phyloP scores from a whole-genome alignment of 768 basidiomycete species.

The Saitozyma podzolica region DNA sequence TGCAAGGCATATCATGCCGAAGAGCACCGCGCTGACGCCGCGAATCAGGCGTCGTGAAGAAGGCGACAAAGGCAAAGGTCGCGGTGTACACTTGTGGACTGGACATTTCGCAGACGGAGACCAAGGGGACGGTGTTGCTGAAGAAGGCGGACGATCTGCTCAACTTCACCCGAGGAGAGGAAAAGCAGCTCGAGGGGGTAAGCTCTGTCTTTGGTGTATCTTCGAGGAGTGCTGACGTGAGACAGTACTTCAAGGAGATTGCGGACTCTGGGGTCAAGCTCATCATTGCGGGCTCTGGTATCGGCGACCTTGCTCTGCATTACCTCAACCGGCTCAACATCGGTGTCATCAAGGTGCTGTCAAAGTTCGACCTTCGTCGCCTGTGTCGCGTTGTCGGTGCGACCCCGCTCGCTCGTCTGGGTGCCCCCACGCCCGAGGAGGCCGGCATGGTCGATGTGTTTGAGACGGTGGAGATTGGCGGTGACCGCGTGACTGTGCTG shows the following conservation, averaged over 20 bases:
- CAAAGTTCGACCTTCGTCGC: conserved; percentile 94
- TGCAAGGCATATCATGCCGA: neutral
- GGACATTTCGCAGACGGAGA: conserved; percentile 95
- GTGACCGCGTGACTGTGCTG: conserved; percentile 95
- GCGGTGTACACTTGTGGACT: conserved; percentile 91
- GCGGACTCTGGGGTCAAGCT: conserved; percentile 92
- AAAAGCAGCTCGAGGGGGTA: conserved; percentile 89
- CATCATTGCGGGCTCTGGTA: conserved; percentile 85
- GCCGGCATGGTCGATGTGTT: conserved; percentile 90
- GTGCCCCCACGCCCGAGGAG: conserved; percentile 94
- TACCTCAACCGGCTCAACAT: conserved; percentile 92
- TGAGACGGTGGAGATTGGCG: conserved; percentile 93
- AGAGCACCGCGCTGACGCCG: no score
- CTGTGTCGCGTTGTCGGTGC: conserved; percentile 94
- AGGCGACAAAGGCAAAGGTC: conserved; percentile 81
- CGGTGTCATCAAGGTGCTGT: conserved; percentile 93
- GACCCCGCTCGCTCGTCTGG: conserved; percentile 91
- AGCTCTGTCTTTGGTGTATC: conserved; percentile 15
- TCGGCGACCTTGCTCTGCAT: conserved; percentile 95
- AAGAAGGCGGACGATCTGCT: conserved; percentile 95
- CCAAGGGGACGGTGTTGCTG: conserved; percentile 95
- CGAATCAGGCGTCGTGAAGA: conserved; percentile 71
- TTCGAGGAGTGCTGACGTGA: neutral
- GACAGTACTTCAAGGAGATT: conserved; percentile 92
- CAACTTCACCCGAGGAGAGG: conserved; percentile 93